Conservation (phyloP, 768 basidiomycete species). For the Mycena alexandri region DNA sequence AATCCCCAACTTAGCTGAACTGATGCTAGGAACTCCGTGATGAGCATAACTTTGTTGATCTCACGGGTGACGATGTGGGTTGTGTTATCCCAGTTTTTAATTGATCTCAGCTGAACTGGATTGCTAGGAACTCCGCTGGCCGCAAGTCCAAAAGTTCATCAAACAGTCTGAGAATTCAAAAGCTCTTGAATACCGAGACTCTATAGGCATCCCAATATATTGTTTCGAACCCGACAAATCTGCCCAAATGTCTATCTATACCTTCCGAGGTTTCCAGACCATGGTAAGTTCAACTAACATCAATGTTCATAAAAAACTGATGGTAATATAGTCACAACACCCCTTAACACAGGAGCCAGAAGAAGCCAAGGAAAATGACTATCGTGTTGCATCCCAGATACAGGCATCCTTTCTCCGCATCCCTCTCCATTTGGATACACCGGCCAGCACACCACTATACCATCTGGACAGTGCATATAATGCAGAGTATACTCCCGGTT, state of each 20-base stretch:
- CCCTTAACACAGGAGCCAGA: too few relatives aligned
- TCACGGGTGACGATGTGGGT: constrained; percentile 7
- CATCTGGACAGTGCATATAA: background rate
- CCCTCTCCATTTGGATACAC: background rate
- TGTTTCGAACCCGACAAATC: too few relatives aligned
- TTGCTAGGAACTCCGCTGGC: background rate
- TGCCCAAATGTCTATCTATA: background rate
- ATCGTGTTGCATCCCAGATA: background rate
- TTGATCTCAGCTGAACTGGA: background rate
- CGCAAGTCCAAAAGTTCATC: background rate
- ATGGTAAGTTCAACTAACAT: background rate
- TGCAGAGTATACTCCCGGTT: background rate
- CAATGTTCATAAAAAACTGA: background rate
- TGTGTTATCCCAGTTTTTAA: background rate
- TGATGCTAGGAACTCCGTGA: too few relatives aligned
- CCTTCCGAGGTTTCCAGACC: background rate
- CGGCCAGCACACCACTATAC: background rate
- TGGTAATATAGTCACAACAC: background rate
- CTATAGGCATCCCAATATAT: too few relatives aligned
- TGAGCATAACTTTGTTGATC: too few relatives aligned
- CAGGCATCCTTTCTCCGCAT: background rate
- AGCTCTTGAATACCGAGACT: too few relatives aligned
- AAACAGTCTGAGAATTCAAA: background rate
- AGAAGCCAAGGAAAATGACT: too few relatives aligned
- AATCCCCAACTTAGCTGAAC: too few relatives aligned